Evolutionary conservation across 805 yeast species (phyloP), one percentile per base, ranked within the genome.

Genomic region (Ogataea henricii): DNA sequence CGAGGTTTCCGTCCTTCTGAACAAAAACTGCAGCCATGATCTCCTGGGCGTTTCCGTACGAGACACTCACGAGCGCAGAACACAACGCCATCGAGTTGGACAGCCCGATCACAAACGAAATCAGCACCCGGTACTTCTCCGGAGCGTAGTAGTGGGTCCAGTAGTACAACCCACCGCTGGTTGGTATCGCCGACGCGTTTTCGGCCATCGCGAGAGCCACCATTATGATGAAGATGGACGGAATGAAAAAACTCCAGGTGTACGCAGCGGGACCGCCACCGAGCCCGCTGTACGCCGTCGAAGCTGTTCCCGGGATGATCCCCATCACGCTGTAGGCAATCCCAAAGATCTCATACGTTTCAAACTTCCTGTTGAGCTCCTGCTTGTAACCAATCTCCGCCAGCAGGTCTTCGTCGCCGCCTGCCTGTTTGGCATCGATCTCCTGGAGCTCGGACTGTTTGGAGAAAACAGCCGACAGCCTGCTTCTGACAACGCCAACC

Each of bases 261-360:
- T 82, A 72, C 3, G 83, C 79, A 5, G 76, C 81, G 0, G 87
- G 81, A 7, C 90, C 90, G 0, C 84, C 82, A 26, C 76, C 66
- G 13, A 84, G 68, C 13, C 85, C 84, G 40, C 71, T 70, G 13
- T 69, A 69, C 25, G 83, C 59, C 14, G 76, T 72, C 2, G 87
- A 77, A 0, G 87, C 78, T 39, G 83, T 78, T 9, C 84, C 77
- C 0, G 87, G 87, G 38, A 84, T 67, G 42, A 85, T 64, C 9
- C 89, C 87, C 89, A 85, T 84, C 60, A 85, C 82, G n/a, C 83
- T 76, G 58, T 82, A 84, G 5, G 89, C 86, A 48, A 84, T 79
- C 45, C 87, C 88, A 61, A 85, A 85, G 14, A 83, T 82, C 63
- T 82, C 85, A 29, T 80, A 49, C 1, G 85, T 78, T 1, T 81